Base-by-base conservation (phyloP, 73 alveolate species). In the Symbiodinium pilosum region DNA sequence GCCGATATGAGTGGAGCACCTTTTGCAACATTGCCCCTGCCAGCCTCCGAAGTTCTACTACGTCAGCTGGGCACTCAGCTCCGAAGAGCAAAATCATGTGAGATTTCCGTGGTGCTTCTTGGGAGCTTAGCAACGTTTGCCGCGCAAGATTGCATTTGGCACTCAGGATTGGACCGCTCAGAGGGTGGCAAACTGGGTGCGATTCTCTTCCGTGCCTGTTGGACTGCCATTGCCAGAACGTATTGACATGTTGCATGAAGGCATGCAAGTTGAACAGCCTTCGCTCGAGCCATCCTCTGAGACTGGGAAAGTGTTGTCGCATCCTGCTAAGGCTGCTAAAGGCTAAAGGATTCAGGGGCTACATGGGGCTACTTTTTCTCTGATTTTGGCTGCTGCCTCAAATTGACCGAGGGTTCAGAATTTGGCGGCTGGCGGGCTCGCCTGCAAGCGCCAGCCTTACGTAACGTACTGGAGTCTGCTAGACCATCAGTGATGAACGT, bases 181-280 rank as follows among this genome's bases (percentile, higher is more conserved):
- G 73, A n/a, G 3, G 97, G 97, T 38, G 88, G 97, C 81, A 91
- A 91, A 36, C 64, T 91, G 21, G 97, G 94, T 56, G 84, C 34
- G 85, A 24, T 73, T 32, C 85, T 34, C n/a, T 18, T 34, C 41
- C 5, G 42, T 14, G 85, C 43, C 85, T 32, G n/a, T 34, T 16
- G 8, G 38, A 14, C 39, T 64, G 75, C 38, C 34, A 56, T 56
- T 11, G 32, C 73, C 32, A 54, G 12, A n/a, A 54, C 4, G 73
- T 54, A 5, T 26, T 54, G 73, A 54, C 43, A 26, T 18, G 26
- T 26, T 4, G 51, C 87, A 28, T 0, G 87, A 40, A 88, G 95
- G 95, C 9, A 88, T 88, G 69, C 95, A 88, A n/a, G 95, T 88
- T 44, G 95, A 88, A 39, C 87, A 88, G 84, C 95, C 95, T 21